Base-by-base conservation (phyloP, 305 asterid species). In the Lippia alba region DNA sequence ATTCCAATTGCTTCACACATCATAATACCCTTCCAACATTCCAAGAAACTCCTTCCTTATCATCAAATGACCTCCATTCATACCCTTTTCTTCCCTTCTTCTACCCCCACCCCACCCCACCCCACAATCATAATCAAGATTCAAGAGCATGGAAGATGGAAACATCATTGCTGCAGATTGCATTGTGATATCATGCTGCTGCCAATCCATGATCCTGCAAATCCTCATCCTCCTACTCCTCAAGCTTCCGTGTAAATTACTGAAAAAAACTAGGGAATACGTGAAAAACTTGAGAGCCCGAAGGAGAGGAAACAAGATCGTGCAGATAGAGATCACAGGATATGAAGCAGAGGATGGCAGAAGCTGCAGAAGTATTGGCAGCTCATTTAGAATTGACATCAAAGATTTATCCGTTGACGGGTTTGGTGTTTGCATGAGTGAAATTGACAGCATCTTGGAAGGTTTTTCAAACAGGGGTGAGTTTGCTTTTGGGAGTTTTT, bases 401-500 rank as follows among this genome's bases (percentile, higher is more conserved):
- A 67, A 77, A 19, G 79, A 73, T 6, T 39, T 70, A 19, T 51
- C 70, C 54, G 12, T 62, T 10, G 70, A 74, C 51, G 85, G 10
- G 46, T 73, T 76, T 17, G 84, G 81, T n/a, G 68, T 85, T 58
- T 85, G 92, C 60, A 79, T 86, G 90, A 74, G 78, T 8, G 97
- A 92, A 78, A 78, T 82, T 63, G 97, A 90, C 70, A 80, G 76
- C 54, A 89, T 83, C 16, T 83, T 92, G 78, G 87, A 78, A 68
- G 93, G 87, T 14, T 76, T 87, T 70, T 87, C 88, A 17, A 71
- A 75, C 46, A 76, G 74, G 78, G 98, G 98, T 3, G 91, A 81
- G 77, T 90, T 92, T 79, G 90, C 77, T 49, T 92, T 92, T 62
- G 98, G 97, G 49, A 87, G 97, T 64, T 90, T 92, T 77, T 87